Percentiles rank a stretch among this genome's conserved stretches.
Conservation (phyloP, 129 eudicot species). For the Tagetes patula region DNA sequence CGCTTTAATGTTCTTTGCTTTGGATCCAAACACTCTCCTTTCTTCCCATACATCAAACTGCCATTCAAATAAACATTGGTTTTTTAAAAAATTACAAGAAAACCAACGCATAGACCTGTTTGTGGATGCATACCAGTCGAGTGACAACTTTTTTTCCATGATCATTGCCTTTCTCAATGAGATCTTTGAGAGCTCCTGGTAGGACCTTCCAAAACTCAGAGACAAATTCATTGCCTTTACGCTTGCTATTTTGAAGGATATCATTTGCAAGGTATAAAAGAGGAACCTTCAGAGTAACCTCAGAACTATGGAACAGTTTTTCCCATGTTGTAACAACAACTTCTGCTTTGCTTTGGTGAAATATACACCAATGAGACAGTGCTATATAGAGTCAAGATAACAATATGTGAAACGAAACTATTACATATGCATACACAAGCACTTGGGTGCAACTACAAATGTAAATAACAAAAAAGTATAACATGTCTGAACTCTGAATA, state of each 20-base stretch:
- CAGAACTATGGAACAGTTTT: constrained; percentile 63
- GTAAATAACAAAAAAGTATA: neutral
- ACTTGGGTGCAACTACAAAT: neutral
- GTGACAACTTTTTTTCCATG: constrained; percentile 63
- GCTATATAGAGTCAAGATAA: constrained; percentile 62
- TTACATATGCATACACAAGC: neutral
- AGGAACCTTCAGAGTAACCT: constrained; percentile 72
- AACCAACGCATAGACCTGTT: neutral
- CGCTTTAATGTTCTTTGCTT: constrained; percentile 57
- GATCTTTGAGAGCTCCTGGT: constrained; percentile 72
- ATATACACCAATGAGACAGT: constrained; percentile 95
- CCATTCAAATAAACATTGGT: constrained; percentile 16
- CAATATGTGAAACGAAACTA: constrained; percentile 21
- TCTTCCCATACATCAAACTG: constrained; percentile 93
- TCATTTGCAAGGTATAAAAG: constrained; percentile 94
- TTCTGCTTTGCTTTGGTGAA: constrained; percentile 89
- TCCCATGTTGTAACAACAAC: constrained; percentile 85
- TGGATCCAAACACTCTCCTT: constrained; percentile 90
- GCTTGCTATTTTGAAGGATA: constrained; percentile 89
- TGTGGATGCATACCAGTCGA: constrained; percentile 63
- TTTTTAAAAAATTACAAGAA: constrained; percentile 15
- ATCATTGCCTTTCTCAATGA: constrained; percentile 67
- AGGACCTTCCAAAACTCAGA: constrained; percentile 93
- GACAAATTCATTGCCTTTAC: constrained; percentile 88
- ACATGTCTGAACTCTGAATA: neutral